phyloP scores from a whole-genome alignment of 192 early-diverging fungal genomes.

The Fimicolochytrium jonesii region DNA sequence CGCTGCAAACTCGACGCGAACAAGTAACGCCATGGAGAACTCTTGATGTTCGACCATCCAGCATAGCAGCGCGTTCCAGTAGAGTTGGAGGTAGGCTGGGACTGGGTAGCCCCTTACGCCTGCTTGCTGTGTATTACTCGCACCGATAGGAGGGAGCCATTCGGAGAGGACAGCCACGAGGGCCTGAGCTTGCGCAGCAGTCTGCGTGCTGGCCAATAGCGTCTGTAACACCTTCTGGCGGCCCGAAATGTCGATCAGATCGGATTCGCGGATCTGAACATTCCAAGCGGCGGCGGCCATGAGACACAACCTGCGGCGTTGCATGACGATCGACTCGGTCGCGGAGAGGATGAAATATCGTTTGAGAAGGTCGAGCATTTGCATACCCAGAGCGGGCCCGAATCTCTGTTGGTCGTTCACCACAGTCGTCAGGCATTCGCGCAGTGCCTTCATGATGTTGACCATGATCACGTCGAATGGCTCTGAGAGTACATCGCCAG shows the following conservation, averaged over 20 bases:
- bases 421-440: background rate
- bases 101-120: background rate
- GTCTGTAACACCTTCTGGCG: background rate
- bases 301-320: too few relatives aligned
- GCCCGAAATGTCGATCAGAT: too few relatives aligned
- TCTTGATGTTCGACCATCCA: constrained; percentile 23
- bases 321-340: too few relatives aligned
- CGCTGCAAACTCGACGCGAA: constrained; percentile 7
- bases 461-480: too few relatives aligned
- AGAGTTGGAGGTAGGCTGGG: constrained; percentile 7
- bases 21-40: constrained; percentile 1
- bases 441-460: too few relatives aligned
- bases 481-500: too few relatives aligned
- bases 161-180: constrained; percentile 21
- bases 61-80: constrained; percentile 10
- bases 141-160: constrained; percentile 7
- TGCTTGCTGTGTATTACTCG: too few relatives aligned
- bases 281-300: too few relatives aligned
- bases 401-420: background rate
- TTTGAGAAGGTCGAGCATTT: constrained; percentile 17
- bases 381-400: constrained; percentile 11
- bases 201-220: constrained; percentile 1
- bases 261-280: too few relatives aligned
- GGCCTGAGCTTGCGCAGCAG: constrained; percentile 6
- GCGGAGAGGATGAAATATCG: background rate